phyloP scores from a whole-genome alignment of 176 grass and related monocot genomes.

The Oryza punctata region DNA sequence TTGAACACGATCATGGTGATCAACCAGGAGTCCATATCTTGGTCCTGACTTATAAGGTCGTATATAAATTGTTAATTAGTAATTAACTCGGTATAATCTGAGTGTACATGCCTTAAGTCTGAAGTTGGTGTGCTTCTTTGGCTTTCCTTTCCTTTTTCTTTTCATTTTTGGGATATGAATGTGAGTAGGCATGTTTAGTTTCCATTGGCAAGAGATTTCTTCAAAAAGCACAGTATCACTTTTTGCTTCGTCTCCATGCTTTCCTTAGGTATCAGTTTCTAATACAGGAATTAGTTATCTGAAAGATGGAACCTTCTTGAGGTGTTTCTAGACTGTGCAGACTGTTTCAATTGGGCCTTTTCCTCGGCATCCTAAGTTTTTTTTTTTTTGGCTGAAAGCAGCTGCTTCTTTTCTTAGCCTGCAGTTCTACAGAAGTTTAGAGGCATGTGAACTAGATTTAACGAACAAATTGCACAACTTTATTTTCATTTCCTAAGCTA shows the following conservation, averaged over 20 bases:
- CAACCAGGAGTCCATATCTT: background rate
- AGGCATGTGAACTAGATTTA: conserved; percentile 19
- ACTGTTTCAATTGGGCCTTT: background rate
- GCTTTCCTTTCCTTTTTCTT: background rate
- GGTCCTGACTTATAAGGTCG: background rate
- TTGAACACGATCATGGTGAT: conserved; percentile 4
- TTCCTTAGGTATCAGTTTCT: conserved; percentile 18
- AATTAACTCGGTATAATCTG: background rate
- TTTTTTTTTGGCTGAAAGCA: conserved; percentile 28
- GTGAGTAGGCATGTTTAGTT: conserved; percentile 14
- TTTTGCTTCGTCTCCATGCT: background rate
- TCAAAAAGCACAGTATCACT: background rate
- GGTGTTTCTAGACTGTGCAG: conserved; percentile 6
- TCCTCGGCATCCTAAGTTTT: background rate
- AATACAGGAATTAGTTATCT: background rate
- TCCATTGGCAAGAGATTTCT: conserved; percentile 16
- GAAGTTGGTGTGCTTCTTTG: background rate
- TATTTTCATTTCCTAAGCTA: conserved; percentile 25
- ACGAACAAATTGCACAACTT: background rate
- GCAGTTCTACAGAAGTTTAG: background rate
- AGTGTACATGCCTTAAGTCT: background rate
- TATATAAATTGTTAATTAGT: background rate
- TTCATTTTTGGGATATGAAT: background rate
- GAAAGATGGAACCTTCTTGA: background rate
- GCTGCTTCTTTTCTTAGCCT: conserved; percentile 12